phyloP scores from a whole-genome alignment of 495 filamentous ascomycete species.

The Aspergillus steynii region DNA sequence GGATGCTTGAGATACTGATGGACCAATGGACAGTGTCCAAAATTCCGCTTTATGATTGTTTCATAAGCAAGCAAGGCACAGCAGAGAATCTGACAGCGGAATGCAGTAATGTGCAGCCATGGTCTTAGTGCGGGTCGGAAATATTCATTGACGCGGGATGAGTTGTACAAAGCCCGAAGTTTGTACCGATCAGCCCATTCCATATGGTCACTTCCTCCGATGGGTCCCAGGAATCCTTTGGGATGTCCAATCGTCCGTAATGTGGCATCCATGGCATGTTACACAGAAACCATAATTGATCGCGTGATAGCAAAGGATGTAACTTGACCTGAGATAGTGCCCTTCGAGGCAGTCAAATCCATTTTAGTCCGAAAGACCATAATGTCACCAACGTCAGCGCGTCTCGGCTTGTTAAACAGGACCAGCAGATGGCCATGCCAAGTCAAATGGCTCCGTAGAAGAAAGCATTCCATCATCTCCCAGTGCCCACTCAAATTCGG shows the following conservation, averaged over 20 bases:
- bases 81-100: no score
- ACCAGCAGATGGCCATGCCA: slow-evolving; percentile 21
- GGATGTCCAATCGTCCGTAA: neutral
- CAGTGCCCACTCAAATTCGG: slow-evolving; percentile 42
- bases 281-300: neutral
- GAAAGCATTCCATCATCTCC: slow-evolving; percentile 24
- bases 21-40: no score
- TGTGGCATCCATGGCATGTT: neutral
- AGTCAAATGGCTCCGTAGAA: slow-evolving; percentile 20
- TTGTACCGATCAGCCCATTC: neutral
- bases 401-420: neutral
- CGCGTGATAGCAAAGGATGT: neutral
- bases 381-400: neutral
- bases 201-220: neutral
- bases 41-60: neutral
- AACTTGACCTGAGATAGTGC: neutral
- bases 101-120: no score
- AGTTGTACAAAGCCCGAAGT: neutral
- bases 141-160: no score
- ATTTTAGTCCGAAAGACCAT: neutral
- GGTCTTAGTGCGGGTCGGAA: no score
- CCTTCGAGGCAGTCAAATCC: neutral
- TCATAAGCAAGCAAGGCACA: no score
- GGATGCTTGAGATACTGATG: no score
- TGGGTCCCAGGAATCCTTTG: neutral